These are phyloP conservation scores for Tricholoma hemisulphureum DNA, from an alignment of 768 basidiomycete genomes.

Conservation along the genomic window DNA sequence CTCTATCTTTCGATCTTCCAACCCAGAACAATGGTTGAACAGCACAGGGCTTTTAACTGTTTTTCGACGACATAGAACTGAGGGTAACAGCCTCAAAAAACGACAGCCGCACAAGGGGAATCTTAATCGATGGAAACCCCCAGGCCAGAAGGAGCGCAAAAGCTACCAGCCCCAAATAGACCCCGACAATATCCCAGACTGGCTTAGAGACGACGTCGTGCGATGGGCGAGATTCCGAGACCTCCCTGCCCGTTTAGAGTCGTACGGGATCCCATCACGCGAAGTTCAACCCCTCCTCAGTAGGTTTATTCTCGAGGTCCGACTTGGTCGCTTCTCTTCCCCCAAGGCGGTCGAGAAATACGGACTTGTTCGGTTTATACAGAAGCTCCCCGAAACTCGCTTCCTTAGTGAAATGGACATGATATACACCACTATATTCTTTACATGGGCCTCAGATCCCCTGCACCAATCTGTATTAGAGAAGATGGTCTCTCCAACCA, in stretches of 20 bases:
- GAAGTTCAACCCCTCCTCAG: slow-evolving; percentile 43
- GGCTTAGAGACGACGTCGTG: slow-evolving; percentile 37
- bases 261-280: slow-evolving; percentile 46
- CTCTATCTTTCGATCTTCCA: slow-evolving; percentile 9
- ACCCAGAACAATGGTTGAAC: slow-evolving; percentile 11
- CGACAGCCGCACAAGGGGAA: background rate
- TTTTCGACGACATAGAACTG: slow-evolving; percentile 1
- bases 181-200: slow-evolving; percentile 23
- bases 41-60: background rate
- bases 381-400: slow-evolving; percentile 28
- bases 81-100: background rate
- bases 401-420: slow-evolving; percentile 38
- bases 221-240: slow-evolving; percentile 36
- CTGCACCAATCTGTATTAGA: slow-evolving; percentile 23
- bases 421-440: slow-evolving; percentile 54
- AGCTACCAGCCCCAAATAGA: background rate
- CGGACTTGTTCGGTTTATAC: slow-evolving; percentile 42
- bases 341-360: slow-evolving; percentile 32
- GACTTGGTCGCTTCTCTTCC: slow-evolving; percentile 31
- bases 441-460: slow-evolving; percentile 50
- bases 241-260: slow-evolving; percentile 39
- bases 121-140: background rate
- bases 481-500: slow-evolving; percentile 25
- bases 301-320: slow-evolving; percentile 40
- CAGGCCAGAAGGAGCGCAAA: background rate